Base-by-base conservation (phyloP, 202 grass and related monocot species). In the Carex arenaria region DNA sequence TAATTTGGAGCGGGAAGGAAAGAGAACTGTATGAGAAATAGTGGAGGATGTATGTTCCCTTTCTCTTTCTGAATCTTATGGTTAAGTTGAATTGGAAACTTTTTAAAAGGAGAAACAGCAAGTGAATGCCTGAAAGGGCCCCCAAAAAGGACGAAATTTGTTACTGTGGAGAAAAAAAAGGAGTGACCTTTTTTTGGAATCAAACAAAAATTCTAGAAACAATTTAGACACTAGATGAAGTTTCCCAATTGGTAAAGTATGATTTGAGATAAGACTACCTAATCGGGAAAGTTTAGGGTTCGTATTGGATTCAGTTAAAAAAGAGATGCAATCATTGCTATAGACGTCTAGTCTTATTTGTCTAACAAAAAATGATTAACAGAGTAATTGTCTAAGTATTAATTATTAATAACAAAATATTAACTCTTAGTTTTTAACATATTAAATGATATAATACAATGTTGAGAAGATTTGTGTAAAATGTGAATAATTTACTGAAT, bases 51-150 rank as follows among this genome's bases (percentile, higher is more conserved):
- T 69, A 23, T 52, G 42, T 10, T 55, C 23, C 14, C 63, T 82
- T 31, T 67, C 80, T 82, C 80, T 82, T 67, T 82, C 80, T 69
- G 4, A 60, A 38, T 14, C 51, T 45, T 81, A 49, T 30, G 14
- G 20, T 61, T 81, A 17, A 43, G 56, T 64, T 18, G 15, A 59
- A 22, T 71, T 22, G 40, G 4, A 78, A 7, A 40, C 38, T 4
- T 78, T 82, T 81, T 52, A 30, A 59, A 59, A 82, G 49, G 19
- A 68, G 20, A 49, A 69, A 69, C 22, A 14, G 26, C 64, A 69
- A 82, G 15, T 38, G 18, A 26, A 26, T 26, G 26, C 26, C 26
- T 26, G 26, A 82, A 30, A 68, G 77, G 77, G 19, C 74, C 32
- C 62, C 42, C 26, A 67, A 69, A 54, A 66, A 54, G 30, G 14